These are phyloP conservation scores for Pyrrhoderma lamaoense DNA, from an alignment of 1,284 basidiomycete genomes.

Conservation along the genomic window DNA sequence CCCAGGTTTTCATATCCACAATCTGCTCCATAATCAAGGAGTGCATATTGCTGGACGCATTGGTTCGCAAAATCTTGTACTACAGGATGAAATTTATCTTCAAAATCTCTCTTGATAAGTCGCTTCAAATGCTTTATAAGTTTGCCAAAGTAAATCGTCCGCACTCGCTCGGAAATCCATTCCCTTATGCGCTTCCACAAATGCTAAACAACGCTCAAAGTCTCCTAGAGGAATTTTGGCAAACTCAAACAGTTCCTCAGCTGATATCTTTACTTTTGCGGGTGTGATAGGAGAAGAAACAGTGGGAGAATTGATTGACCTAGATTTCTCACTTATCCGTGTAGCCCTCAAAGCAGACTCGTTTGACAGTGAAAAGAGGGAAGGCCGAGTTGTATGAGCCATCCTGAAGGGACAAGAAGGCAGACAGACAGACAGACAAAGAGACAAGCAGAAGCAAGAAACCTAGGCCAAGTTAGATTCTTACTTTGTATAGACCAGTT, in stretches of 20 bases:
- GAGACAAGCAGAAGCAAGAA: too few species aligned
- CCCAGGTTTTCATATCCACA: constrained; percentile 10
- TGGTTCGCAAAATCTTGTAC: constrained; percentile 16
- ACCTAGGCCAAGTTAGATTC: too few species aligned
- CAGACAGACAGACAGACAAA: too few species aligned
- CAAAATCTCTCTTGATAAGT: constrained; percentile 11
- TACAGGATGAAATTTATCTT: constrained; percentile 2
- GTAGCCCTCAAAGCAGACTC: too few species aligned
- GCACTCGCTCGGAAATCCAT: constrained; percentile 9
- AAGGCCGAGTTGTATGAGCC: too few species aligned
- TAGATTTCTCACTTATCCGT: too few species aligned
- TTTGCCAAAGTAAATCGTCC: constrained; percentile 15
- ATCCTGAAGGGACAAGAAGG: too few species aligned
- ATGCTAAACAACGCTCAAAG: constrained; percentile 14
- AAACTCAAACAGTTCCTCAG: constrained; percentile 13
- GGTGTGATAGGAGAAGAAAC: too few species aligned
- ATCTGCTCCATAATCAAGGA: constrained; percentile 16
- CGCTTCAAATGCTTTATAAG: constrained; percentile 14
- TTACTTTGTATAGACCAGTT: too few species aligned
- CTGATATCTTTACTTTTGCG: background rate
- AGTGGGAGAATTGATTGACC: too few species aligned
- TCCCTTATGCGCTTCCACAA: constrained; percentile 2
- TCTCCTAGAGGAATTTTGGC: constrained; percentile 14
- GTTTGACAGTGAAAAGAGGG: too few species aligned
- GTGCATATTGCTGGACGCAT: constrained; percentile 14